Conservation (phyloP, 1,139 yeast species). For the Kluyveromyces marxianus region DNA sequence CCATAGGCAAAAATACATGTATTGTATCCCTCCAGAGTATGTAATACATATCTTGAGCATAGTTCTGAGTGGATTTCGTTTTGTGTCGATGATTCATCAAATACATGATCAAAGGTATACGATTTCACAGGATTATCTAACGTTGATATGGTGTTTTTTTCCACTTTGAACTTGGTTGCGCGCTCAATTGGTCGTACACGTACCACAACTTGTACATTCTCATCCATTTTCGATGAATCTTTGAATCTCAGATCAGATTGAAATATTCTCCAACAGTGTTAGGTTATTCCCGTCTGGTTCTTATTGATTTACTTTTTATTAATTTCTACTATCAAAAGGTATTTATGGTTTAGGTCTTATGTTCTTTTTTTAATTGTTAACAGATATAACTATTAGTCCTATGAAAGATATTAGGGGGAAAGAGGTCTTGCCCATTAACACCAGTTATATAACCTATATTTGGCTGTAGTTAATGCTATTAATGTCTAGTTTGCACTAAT, state of each 20-base stretch:
- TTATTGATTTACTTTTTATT: too few relatives aligned
- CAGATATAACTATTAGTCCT: too few relatives aligned
- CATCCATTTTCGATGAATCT: not conserved
- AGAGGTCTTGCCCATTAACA: too few relatives aligned
- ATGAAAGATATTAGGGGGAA: too few relatives aligned
- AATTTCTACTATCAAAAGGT: too few relatives aligned
- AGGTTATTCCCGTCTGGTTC: too few relatives aligned
- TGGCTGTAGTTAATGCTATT: too few relatives aligned
- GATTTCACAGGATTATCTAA: not conserved
- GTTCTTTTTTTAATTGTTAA: too few relatives aligned
- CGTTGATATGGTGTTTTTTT: not conserved
- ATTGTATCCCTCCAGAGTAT: slow-evolving; percentile 68
- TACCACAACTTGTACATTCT: slow-evolving; percentile 2
- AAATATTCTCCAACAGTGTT: too few relatives aligned
- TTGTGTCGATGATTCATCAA: slow-evolving; percentile 7
- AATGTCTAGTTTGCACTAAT: too few relatives aligned
- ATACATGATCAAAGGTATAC: slow-evolving; percentile 5
- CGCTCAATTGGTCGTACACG: slow-evolving; percentile 1
- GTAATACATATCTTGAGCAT: slow-evolving; percentile 11
- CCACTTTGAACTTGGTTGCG: not conserved
- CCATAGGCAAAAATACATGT: slow-evolving; percentile 93
- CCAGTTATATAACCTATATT: too few relatives aligned
- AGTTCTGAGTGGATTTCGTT: slow-evolving; percentile 7
- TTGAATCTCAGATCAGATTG: not conserved
- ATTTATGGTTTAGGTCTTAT: too few relatives aligned